phyloP scores from a whole-genome alignment of 1,284 basidiomycete genomes.

The Blastosporella zonata region DNA sequence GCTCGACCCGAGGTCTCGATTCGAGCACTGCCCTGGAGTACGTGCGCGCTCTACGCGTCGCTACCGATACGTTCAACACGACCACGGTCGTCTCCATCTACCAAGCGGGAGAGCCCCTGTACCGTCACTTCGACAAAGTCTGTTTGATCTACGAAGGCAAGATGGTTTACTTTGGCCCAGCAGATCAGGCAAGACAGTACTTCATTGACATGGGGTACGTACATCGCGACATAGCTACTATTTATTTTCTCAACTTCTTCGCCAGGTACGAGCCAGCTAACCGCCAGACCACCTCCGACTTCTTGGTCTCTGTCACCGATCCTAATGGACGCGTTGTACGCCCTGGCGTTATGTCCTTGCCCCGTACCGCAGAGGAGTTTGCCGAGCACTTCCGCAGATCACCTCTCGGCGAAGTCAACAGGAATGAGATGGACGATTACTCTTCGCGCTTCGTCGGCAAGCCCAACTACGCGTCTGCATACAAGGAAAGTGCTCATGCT shows the following conservation, averaged over 20 bases:
- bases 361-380: slow-evolving; percentile 63
- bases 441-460: slow-evolving; percentile 37
- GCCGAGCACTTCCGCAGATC: slow-evolving; percentile 47
- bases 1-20: slow-evolving; percentile 71
- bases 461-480: slow-evolving; percentile 35
- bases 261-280: slow-evolving; percentile 36
- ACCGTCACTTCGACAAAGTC: slow-evolving; percentile 68
- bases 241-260: slow-evolving; percentile 10
- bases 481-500: slow-evolving; percentile 45
- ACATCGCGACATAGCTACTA: slow-evolving; percentile 21
- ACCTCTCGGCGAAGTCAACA: slow-evolving; percentile 35
- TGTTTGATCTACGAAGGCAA: slow-evolving; percentile 58
- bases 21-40: slow-evolving; percentile 70
- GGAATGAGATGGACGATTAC: slow-evolving; percentile 45
- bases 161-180: slow-evolving; percentile 73
- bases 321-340: slow-evolving; percentile 48
- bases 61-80: slow-evolving; percentile 51
- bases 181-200: slow-evolving; percentile 58
- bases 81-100: slow-evolving; percentile 70
- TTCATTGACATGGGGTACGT: slow-evolving; percentile 67
- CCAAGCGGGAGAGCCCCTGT: slow-evolving; percentile 63
- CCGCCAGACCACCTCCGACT: slow-evolving; percentile 37
- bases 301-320: slow-evolving; percentile 36
- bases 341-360: slow-evolving; percentile 45
- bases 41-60: slow-evolving; percentile 57